A percentile compares a stretch with the other conserved stretches of the same genome.
These are phyloP conservation scores for Gnomoniopsis sp. DNA, from an alignment of 2,329 filamentous ascomycete genomes.

Conservation along the genomic window DNA sequence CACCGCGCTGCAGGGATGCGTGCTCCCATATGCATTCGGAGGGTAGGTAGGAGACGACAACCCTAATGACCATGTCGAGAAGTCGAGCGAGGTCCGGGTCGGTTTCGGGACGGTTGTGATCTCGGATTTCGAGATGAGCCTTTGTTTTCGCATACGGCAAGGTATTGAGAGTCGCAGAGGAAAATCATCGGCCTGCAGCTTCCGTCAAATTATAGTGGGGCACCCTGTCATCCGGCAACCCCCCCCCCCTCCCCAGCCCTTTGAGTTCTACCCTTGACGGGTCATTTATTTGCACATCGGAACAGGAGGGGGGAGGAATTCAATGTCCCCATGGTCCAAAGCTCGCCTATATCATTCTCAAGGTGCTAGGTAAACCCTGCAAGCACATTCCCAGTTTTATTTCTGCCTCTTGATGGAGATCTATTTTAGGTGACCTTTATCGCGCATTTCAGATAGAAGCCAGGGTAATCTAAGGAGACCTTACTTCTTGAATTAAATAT, in stretches of 20 bases:
- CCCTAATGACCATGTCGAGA: conserved; percentile 18
- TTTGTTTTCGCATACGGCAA: too few species aligned
- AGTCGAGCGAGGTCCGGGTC: neutral
- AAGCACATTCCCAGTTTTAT: too few species aligned
- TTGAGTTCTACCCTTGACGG: too few species aligned
- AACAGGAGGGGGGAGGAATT: too few species aligned
- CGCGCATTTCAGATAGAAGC: neutral
- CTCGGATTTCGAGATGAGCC: neutral
- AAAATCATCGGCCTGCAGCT: neutral
- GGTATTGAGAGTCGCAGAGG: too few species aligned
- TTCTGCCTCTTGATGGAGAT: too few species aligned
- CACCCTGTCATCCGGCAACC: neutral
- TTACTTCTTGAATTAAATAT: neutral
- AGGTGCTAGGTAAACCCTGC: too few species aligned
- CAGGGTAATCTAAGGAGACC: neutral
- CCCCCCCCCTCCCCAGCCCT: neutral
- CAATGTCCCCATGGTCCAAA: too few species aligned
- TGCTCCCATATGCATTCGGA: conserved; percentile 18
- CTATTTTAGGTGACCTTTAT: too few species aligned
- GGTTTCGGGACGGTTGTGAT: neutral
- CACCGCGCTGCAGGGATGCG: conserved; percentile 17
- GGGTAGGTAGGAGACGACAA: conserved; percentile 5
- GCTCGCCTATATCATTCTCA: too few species aligned
- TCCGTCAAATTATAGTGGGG: conserved; percentile 4
- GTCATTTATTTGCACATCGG: too few species aligned